These are phyloP conservation scores for Waltergamsia citrina DNA, from an alignment of 2,329 filamentous ascomycete species.

Conservation along the genomic window DNA sequence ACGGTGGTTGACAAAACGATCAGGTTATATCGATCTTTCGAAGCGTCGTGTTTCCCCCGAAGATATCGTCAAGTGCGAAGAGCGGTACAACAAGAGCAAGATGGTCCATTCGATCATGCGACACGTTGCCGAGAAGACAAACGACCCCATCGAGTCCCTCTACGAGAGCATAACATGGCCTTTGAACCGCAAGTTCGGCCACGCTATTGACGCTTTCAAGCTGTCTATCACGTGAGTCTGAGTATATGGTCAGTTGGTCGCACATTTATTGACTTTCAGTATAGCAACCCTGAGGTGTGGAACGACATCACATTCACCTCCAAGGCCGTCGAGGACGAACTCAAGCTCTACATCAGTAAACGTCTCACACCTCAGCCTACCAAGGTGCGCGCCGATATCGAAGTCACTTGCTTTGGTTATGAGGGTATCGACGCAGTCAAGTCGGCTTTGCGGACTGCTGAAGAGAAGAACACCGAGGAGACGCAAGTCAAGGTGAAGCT, in stretches of 20 bases:
- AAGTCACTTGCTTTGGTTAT: conserved; percentile 91
- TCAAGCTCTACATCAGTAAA: conserved; percentile 94
- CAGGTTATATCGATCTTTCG: conserved; percentile 90
- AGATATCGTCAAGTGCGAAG: conserved; percentile 96
- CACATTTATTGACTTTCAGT: conserved; percentile 7
- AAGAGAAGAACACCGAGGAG: conserved; percentile 84
- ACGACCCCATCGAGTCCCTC: conserved; percentile 84
- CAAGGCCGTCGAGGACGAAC: conserved; percentile 75
- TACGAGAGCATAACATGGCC: conserved; percentile 97
- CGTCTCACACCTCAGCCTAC: conserved; percentile 95
- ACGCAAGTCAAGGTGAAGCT: conserved; percentile 97
- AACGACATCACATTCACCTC: conserved; percentile 83
- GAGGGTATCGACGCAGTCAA: conserved; percentile 99
- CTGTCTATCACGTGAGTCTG: conserved; percentile 81
- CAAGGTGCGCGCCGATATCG: conserved; percentile 95
- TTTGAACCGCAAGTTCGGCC: conserved; percentile 93
- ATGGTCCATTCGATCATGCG: conserved; percentile 99
- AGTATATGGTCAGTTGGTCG: neutral
- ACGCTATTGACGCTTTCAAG: conserved; percentile 97
- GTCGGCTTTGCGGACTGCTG: conserved; percentile 79
- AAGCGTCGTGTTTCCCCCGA: conserved; percentile 97
- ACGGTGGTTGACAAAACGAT: conserved; percentile 7
- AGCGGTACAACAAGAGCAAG: conserved; percentile 99
- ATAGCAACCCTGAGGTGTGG: conserved; percentile 90
- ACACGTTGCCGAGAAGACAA: conserved; percentile 95